These are phyloP conservation scores for Boletus subluridellus DNA, from an alignment of 1,284 basidiomycete genomes.

Conservation along the genomic window DNA sequence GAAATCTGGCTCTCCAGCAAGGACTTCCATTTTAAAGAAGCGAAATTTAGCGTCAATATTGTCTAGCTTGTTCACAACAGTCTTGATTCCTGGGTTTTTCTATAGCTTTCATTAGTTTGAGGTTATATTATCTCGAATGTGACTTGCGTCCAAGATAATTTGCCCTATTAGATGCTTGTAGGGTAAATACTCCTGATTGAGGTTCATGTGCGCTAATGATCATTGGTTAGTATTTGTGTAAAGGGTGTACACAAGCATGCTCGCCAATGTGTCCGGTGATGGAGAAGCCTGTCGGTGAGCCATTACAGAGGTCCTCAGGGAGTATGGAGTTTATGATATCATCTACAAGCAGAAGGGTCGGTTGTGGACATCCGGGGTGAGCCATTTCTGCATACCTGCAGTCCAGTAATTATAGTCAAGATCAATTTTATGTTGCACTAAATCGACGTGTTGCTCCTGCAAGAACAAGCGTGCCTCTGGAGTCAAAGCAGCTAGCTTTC, in stretches of 20 bases:
- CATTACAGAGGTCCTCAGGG: constrained; percentile 70
- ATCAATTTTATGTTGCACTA: constrained; percentile 59
- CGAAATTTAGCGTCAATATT: constrained; percentile 86
- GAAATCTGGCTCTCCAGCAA: constrained; percentile 87
- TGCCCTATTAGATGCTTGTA: constrained; percentile 91
- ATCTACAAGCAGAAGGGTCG: constrained; percentile 46
- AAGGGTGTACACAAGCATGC: constrained; percentile 17
- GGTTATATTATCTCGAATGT: not conserved
- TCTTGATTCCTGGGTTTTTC: constrained; percentile 82
- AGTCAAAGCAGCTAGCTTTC: constrained; percentile 67
- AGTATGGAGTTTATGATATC: constrained; percentile 79
- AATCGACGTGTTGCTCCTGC: constrained; percentile 46
- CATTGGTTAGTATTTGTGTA: constrained; percentile 1
- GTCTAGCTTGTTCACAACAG: constrained; percentile 95
- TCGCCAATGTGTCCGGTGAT: constrained; percentile 88
- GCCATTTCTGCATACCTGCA: constrained; percentile 51
- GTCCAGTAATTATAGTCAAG: constrained; percentile 86
- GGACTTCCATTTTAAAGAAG: constrained; percentile 95
- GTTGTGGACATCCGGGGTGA: not conserved
- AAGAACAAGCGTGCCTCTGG: constrained; percentile 54
- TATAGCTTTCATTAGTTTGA: constrained; percentile 34
- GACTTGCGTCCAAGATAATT: constrained; percentile 82
- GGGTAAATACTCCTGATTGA: constrained; percentile 86
- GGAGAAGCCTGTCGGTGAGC: constrained; percentile 85
- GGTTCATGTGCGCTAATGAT: constrained; percentile 76